Conservation (phyloP, 78 protist species). For the Anaeramoeba flamelloides region DNA sequence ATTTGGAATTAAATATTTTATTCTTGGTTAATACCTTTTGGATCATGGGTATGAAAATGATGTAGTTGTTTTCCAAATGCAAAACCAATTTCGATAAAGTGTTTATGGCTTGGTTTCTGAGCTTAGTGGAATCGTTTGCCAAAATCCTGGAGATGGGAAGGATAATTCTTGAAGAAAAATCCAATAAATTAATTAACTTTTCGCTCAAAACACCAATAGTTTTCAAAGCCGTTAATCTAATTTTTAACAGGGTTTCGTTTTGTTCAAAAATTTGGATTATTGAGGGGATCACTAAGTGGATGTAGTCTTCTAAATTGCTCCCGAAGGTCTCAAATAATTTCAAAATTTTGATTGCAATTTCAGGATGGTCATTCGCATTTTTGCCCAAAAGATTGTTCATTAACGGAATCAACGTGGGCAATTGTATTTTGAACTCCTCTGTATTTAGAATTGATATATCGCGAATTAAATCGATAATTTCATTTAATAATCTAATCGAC, state of each 20-base stretch:
- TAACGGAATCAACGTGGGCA: constrained; percentile 65
- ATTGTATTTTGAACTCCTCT: constrained; percentile 64
- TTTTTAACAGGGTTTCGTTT: constrained; percentile 28
- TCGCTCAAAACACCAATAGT: constrained; percentile 20
- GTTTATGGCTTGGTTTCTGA: constrained; percentile 27
- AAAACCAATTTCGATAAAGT: constrained; percentile 43
- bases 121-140: not conserved
- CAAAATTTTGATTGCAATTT: constrained; percentile 26
- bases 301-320: constrained; percentile 57
- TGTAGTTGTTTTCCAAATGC: constrained; percentile 57
- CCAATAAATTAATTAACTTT: constrained; percentile 33
- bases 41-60: constrained; percentile 56
- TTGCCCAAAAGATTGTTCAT: constrained; percentile 28
- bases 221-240: constrained; percentile 41
- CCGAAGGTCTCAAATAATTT: constrained; percentile 60
- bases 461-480: constrained; percentile 55
- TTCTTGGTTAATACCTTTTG: too few relatives aligned
- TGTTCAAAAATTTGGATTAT: constrained; percentile 31
- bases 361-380: constrained; percentile 1
- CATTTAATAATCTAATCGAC: constrained; percentile 22
- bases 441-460: constrained; percentile 53
- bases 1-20: too few relatives aligned
- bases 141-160: constrained; percentile 65
- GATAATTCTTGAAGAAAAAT: constrained; percentile 53
- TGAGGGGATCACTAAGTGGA: constrained; percentile 71